Evolutionary conservation across 1,284 basidiomycete species (phyloP), one percentile per base, ranked within the genome.

Genomic region (Ganoderma multipileum): DNA sequence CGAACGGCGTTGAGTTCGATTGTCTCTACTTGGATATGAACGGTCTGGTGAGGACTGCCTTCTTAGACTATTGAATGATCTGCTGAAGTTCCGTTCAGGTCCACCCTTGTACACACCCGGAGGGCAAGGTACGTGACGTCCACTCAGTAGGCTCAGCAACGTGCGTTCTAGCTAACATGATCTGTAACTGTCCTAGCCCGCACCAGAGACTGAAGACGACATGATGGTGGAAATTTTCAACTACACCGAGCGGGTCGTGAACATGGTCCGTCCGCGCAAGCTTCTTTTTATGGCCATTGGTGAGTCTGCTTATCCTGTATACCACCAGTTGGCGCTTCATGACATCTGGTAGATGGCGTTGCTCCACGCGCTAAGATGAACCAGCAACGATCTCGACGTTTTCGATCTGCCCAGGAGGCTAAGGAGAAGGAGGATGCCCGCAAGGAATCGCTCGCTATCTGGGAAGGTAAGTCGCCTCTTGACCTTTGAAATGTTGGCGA

Each of bases 321-420:
- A 0, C 41, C 18, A 0, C 41, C 18, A 20, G 63, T 57, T 6
- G 28, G 70, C 57, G 66, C 14, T 33, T 44, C 2, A 55, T 63
- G 36, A 57, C 47, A 47, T 50, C 59, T 64, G 38, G 23, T 71
- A 96, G 95, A 99, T 79, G 98, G 97, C 69, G 98, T 99, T 44
- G 97, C 97, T 12, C 97, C 97, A 28, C 91, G 97, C 75, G 97
- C 97, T 41, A 99, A 99, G 84, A 99, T 99, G 97, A 99, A 99
- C 79, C 98, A 99, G 79, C 97, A 99, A 80, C 94, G 97, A 18
- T 96, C 95, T 26, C 89, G 98, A 76, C 94, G 97, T 72, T 99
- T 99, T 84, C 90, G 98, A 67, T 90, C 97, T 20, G 91, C 96
- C 2, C 95, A 97, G 78, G 98, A 99, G 80, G 97, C 97, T 0